Evolutionary conservation across 1,139 yeast species (phyloP).

Genomic region (Yamadazyma friedrichii): DNA sequence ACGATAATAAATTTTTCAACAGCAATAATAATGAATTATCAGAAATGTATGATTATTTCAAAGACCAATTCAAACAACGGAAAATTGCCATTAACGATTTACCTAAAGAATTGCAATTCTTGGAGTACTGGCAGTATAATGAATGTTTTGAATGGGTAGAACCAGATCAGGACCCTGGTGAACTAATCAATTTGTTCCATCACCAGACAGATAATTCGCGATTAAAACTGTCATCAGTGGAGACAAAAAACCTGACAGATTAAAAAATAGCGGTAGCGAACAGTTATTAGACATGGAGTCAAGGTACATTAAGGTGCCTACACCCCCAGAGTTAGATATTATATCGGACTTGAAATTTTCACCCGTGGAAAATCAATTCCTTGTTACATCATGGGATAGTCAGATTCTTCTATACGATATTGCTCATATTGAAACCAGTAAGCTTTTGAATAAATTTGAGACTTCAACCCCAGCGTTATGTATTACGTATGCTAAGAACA

Average conservation of each 20-base stretch:
- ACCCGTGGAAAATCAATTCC: slow-evolving; percentile 24
- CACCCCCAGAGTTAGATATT: slow-evolving; percentile 25
- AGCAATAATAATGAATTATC: not conserved
- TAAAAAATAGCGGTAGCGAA: not conserved
- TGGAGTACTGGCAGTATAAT: slow-evolving; percentile 40
- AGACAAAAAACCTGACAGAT: not conserved
- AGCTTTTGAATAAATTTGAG: slow-evolving; percentile 14
- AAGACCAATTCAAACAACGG: slow-evolving; percentile 25
- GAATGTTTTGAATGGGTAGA: slow-evolving; percentile 45
- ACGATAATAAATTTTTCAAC: not conserved
- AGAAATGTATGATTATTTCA: slow-evolving; percentile 14
- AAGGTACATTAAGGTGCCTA: slow-evolving; percentile 9
- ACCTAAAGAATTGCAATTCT: slow-evolving; percentile 34
- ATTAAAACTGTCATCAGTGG: not conserved
- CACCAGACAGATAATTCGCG: not conserved
- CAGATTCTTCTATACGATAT: slow-evolving; percentile 36
- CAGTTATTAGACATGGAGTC: not conserved
- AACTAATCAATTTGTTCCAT: slow-evolving; percentile 17
- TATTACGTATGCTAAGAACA: slow-evolving; percentile 14
- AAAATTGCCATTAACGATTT: slow-evolving; percentile 33
- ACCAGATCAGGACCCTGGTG: slow-evolving; percentile 51
- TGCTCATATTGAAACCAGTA: slow-evolving; percentile 11
- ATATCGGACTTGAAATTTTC: slow-evolving; percentile 35
- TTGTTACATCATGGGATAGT: slow-evolving; percentile 45
- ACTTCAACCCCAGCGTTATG: slow-evolving; percentile 21